These are phyloP conservation scores for Bipolaris gigantea DNA, from an alignment of 2,329 filamentous ascomycete species.

Conservation along the genomic window DNA sequence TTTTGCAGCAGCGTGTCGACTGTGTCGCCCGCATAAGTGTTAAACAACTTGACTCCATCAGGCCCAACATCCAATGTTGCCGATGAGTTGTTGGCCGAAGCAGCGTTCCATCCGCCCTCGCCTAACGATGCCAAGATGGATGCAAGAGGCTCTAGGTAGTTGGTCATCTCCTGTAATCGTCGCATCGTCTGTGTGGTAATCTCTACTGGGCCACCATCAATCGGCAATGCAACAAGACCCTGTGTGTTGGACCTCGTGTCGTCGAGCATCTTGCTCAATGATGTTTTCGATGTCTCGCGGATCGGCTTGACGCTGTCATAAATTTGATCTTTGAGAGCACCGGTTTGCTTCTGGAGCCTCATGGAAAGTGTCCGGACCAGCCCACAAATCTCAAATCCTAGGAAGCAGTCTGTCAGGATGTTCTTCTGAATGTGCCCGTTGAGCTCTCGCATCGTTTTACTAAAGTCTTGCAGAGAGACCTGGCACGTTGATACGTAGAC, in stretches of 20 bases:
- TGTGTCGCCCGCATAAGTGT: slow-evolving; percentile 86
- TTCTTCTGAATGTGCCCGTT: slow-evolving; percentile 88
- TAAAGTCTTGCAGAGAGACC: slow-evolving; percentile 75
- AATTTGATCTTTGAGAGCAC: slow-evolving; percentile 80
- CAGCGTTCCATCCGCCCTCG: slow-evolving; percentile 78
- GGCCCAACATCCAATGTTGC: slow-evolving; percentile 82
- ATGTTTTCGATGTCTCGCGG: slow-evolving; percentile 86
- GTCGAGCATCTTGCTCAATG: slow-evolving; percentile 79
- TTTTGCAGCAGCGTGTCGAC: slow-evolving; percentile 77
- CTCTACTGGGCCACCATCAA: slow-evolving; percentile 76
- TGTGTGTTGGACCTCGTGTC: slow-evolving; percentile 74
- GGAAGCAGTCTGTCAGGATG: slow-evolving; percentile 85
- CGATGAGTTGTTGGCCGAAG: slow-evolving; percentile 58
- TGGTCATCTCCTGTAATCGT: slow-evolving; percentile 81
- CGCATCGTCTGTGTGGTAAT: slow-evolving; percentile 84
- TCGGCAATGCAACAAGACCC: slow-evolving; percentile 67
- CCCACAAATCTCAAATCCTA: slow-evolving; percentile 93
- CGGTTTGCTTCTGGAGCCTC: slow-evolving; percentile 77
- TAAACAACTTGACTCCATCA: slow-evolving; percentile 84
- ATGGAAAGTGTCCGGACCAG: slow-evolving; percentile 80
- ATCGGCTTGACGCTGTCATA: slow-evolving; percentile 86
- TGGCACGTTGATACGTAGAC: slow-evolving; percentile 81
- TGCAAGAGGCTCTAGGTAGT: slow-evolving; percentile 81
- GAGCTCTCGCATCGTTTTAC: slow-evolving; percentile 81
- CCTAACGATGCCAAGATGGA: slow-evolving; percentile 91